Evolutionary conservation across 495 filamentous ascomycete genomes (phyloP).

Genomic region (Evernia prunastri): DNA sequence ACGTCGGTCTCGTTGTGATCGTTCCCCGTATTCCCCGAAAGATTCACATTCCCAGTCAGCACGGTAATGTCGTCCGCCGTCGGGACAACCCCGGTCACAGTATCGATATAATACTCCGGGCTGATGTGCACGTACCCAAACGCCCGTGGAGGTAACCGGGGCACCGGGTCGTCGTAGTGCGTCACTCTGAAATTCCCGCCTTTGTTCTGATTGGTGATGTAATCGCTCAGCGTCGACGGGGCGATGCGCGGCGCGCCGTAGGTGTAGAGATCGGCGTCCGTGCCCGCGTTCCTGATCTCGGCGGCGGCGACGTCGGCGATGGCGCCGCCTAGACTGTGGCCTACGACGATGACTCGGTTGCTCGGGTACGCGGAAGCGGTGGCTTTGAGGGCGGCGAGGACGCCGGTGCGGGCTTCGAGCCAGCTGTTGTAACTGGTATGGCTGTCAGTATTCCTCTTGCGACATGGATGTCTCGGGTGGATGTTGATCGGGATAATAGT

Average conservation of each 20-base stretch:
- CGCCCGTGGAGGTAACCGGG: conserved; percentile 51
- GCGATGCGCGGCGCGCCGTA: conserved; percentile 66
- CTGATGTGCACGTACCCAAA: conserved; percentile 55
- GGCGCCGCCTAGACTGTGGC: conserved; percentile 65
- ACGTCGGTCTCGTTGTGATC: conserved; percentile 24
- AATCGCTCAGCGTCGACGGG: conserved; percentile 47
- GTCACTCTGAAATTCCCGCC: conserved; percentile 58
- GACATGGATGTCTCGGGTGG: too few relatives aligned
- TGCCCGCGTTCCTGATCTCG: conserved; percentile 47
- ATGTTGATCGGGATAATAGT: neutral
- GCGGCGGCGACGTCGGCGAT: conserved; percentile 55
- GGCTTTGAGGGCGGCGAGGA: conserved; percentile 38
- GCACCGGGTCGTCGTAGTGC: conserved; percentile 60
- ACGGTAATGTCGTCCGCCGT: conserved; percentile 38
- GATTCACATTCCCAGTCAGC: conserved; percentile 34
- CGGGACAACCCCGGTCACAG: conserved; percentile 34
- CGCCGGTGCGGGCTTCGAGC: conserved; percentile 37
- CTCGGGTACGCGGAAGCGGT: conserved; percentile 36
- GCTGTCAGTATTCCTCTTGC: neutral
- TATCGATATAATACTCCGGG: conserved; percentile 62
- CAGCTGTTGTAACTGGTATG: conserved; percentile 39
- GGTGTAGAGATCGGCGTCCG: conserved; percentile 48
- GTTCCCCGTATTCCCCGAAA: conserved; percentile 40
- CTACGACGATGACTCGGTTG: conserved; percentile 53
- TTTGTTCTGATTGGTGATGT: conserved; percentile 43